A percentile compares a stretch with the other conserved stretches of the same genome.
Evolutionary conservation across 169 alveolate species (phyloP).

Genomic region (Sarcocystis neurona): DNA sequence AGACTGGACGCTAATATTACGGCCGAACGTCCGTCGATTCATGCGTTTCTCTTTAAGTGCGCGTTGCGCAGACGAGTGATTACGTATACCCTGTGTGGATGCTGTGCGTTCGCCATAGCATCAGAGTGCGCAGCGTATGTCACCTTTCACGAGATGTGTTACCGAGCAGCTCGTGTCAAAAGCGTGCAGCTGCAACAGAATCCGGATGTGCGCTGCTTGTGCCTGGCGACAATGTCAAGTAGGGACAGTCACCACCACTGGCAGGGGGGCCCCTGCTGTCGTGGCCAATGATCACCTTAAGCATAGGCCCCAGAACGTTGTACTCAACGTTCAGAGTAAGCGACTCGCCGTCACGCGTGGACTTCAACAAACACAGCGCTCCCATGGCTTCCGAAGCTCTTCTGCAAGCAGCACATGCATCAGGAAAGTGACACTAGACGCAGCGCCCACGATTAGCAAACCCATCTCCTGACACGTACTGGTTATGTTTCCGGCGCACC

Average conservation of each 20-base stretch:
- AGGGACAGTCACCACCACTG: background rate
- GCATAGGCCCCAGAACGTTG: slow-evolving; percentile 87
- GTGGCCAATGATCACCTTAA: slow-evolving; percentile 39
- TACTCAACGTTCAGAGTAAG: slow-evolving; percentile 76
- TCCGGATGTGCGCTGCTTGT: background rate
- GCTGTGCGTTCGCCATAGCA: too few species aligned
- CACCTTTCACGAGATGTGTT: background rate
- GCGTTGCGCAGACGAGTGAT: too few species aligned
- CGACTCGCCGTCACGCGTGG: slow-evolving; percentile 49
- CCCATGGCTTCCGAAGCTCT: slow-evolving; percentile 69
- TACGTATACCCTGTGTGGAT: too few species aligned
- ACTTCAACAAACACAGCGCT: slow-evolving; percentile 54
- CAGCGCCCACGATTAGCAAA: too few species aligned
- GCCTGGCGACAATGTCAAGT: background rate
- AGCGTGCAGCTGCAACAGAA: background rate
- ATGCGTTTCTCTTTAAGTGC: too few species aligned
- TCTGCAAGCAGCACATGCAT: slow-evolving; percentile 21
- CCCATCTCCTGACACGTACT: too few species aligned
- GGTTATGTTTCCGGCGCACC: too few species aligned
- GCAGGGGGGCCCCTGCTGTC: background rate
- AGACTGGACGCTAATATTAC: too few species aligned
- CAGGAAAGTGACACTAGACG: too few species aligned
- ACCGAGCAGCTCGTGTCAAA: background rate
- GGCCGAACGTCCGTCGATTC: too few species aligned
- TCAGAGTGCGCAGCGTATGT: too few species aligned